Evolutionary conservation across 2,329 filamentous ascomycete genomes (phyloP), one percentile per base, ranked within the genome.

Genomic region (Claviceps sp.): DNA sequence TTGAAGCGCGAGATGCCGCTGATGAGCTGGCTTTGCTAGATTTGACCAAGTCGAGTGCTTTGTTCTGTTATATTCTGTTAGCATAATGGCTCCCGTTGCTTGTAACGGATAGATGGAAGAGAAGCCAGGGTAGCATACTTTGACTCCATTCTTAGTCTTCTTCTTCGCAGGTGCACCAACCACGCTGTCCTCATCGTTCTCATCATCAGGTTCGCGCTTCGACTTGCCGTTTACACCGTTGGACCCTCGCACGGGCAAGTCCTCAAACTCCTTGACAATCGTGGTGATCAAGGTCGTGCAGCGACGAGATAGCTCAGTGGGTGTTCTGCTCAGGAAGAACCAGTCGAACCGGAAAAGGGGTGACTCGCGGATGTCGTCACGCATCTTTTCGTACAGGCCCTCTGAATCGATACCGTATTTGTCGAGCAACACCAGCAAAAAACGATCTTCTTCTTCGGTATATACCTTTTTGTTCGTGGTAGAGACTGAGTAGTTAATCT

Each of bases 391-490:
- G 66, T 93, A 94, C 56, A 98, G 78, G 37, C 81, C 81, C 61
- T 97, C 91, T 1, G 86, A 85, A 64, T 98, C 94, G 38, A 98
- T 83, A 6, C 94, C 93, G 60, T 89, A 86, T 67, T 85, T 87
- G 70, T 98, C 89, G 5, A 98, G 77, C 70, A 96, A 85, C 48
- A 98, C 91, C 37, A 98, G 77, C 50, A 98, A 70, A 70, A 98
- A 98, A 3, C 93, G 82, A 65, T 98, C 93, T 67, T 98, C 93
- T 65, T 98, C 93, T 65, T 98, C 94, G 0, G 90, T 97, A 66
- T 98, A 98, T 1, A 98, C 90, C 73, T 98, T 98, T 74, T 98
- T 98, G 79, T 98, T 98, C 9, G 94, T 98, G 2, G 93, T 98
- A 6, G 89, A 95, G 30, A 98, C 93, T 0, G 90, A 95, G 70